These are phyloP conservation scores for Dentipellis fragilis DNA, from an alignment of 768 basidiomycete genomes.

Conservation along the genomic window DNA sequence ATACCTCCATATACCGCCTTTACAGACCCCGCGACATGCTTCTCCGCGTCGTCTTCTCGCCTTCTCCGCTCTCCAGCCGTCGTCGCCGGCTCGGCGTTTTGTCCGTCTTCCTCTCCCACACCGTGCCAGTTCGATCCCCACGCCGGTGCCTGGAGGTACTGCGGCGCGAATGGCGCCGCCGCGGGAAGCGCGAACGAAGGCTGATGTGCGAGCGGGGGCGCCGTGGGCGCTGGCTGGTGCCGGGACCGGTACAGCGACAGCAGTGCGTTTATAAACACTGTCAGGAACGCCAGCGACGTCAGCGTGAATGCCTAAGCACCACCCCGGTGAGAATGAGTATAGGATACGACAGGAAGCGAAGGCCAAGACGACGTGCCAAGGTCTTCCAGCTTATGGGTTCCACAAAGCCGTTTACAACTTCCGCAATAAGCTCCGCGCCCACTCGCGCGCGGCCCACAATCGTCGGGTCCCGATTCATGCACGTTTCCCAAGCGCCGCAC, in stretches of 20 bases:
- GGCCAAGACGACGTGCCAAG: constrained; percentile 44
- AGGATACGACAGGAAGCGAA: background rate
- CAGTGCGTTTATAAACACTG: constrained; percentile 73
- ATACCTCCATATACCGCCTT: constrained; percentile 2
- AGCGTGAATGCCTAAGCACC: constrained; percentile 53
- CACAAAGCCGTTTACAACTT: constrained; percentile 93
- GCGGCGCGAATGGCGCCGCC: constrained; percentile 7
- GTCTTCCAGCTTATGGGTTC: constrained; percentile 98
- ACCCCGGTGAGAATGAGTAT: constrained; percentile 9
- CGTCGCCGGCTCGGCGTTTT: constrained; percentile 15
- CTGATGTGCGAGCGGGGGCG: constrained; percentile 3
- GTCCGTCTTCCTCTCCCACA: constrained; percentile 13
- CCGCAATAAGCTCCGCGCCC: constrained; percentile 90
- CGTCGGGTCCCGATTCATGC: constrained; percentile 91
- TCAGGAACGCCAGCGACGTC: constrained; percentile 67
- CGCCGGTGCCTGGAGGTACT: constrained; percentile 2
- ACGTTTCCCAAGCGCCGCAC: constrained; percentile 85
- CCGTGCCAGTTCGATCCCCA: constrained; percentile 12
- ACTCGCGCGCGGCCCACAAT: constrained; percentile 83
- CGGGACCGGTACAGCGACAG: constrained; percentile 68
- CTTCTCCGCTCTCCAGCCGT: constrained; percentile 12
- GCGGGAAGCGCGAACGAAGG: constrained; percentile 15
- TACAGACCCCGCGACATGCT: background rate
- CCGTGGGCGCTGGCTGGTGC: constrained; percentile 31
- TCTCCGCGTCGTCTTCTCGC: constrained; percentile 7